Evolutionary conservation across 106 monocot species (phyloP), one percentile per base, ranked within the genome.

Genomic region (Hemerocallis citrina): DNA sequence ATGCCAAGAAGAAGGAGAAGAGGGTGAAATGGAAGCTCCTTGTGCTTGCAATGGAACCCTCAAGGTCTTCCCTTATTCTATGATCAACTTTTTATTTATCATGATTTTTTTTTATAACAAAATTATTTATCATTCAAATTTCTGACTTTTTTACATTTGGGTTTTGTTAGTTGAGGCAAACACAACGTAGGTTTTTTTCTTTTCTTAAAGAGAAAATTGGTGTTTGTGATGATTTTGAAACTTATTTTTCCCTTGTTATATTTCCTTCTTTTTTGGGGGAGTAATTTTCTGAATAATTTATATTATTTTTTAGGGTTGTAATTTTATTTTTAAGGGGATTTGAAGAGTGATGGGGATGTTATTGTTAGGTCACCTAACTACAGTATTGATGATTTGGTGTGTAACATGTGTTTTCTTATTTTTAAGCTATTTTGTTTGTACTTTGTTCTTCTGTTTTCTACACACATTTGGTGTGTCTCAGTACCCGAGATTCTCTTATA

Each of bases 31-130:
- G 89, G 93, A 93, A 35, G 55, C 81, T 35, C 93, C 93, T 34
- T 93, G 93, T 59, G 81, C 82, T 35, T 93, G 93, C 64, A 77
- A 35, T 70, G 93, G 93, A 35, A 89, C 89, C 21, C 81, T 93
- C 43, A 93, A 93, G 93, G 93, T 93, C 52, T 66, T n/a, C n/a
- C n/a, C n/a, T 67, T 39, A 49, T 47, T 11, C 58, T 25, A 38
- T 30, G 25, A 19, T 72, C 16, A 23, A 31, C 11, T 40, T 38
- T 43, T 65, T 27, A 38, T 27, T 60, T 61, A 6, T 17, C 39
- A 37, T 42, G n/a, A n/a, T n/a, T 54, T 44, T 52, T 64, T 47
- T 55, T 40, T 27, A 55, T 45, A n/a, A n/a, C n/a, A n/a, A n/a
- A n/a, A n/a, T 44, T 38, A 1, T 39, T 49, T 61, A n/a, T n/a